phyloP scores from a whole-genome alignment of 2,329 filamentous ascomycete species.

The Aspergillus phoenicis region DNA sequence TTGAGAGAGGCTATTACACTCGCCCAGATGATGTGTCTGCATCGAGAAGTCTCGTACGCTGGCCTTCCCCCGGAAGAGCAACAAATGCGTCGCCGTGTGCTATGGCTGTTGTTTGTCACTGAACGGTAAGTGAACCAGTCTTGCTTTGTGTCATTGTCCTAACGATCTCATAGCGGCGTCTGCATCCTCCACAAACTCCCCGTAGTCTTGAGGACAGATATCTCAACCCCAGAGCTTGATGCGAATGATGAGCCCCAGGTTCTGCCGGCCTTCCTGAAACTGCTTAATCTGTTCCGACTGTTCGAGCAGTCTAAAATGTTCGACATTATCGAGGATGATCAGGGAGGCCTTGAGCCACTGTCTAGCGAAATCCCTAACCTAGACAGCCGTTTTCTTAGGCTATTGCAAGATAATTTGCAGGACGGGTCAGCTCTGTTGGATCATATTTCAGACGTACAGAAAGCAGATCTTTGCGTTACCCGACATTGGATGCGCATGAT shows the following conservation, averaged over 20 bases:
- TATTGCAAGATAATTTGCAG: constrained; percentile 48
- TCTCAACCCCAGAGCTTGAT: constrained; percentile 40
- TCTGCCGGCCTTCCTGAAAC: constrained; percentile 53
- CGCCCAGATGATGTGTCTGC: constrained; percentile 54
- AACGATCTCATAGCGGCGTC: constrained; percentile 43
- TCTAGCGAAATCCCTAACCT: constrained; percentile 31
- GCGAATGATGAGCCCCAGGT: constrained; percentile 48
- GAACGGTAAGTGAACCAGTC: constrained; percentile 30
- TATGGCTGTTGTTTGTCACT: constrained; percentile 56
- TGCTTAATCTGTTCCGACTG: constrained; percentile 54
- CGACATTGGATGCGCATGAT: constrained; percentile 56
- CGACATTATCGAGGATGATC: constrained; percentile 46
- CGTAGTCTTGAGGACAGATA: constrained; percentile 48
- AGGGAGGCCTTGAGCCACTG: constrained; percentile 8
- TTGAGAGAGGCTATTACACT: constrained; percentile 56
- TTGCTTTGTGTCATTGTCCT: not conserved
- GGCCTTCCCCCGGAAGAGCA: constrained; percentile 43
- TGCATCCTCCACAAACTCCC: constrained; percentile 56
- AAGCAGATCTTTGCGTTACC: constrained; percentile 54
- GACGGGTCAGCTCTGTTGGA: constrained; percentile 45
- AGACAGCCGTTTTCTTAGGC: constrained; percentile 26
- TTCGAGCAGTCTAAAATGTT: constrained; percentile 56
- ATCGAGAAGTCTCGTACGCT: constrained; percentile 48
- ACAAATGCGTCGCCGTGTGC: constrained; percentile 49
- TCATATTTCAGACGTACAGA: constrained; percentile 52